These are phyloP conservation scores for Allium fistulosum DNA, from an alignment of 106 monocot genomes.

Conservation along the genomic window DNA sequence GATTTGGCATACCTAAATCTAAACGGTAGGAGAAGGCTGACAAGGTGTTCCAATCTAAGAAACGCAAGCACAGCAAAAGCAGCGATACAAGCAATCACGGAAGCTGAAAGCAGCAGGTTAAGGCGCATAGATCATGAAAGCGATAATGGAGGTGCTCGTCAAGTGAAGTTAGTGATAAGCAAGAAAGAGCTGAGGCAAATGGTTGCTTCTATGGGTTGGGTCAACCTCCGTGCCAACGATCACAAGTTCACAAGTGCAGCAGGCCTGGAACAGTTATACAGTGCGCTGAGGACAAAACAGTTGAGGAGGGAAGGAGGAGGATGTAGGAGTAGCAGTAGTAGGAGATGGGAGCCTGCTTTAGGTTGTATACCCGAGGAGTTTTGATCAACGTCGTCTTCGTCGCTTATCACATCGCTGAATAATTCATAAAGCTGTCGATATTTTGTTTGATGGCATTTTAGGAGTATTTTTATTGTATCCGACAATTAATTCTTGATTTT, in stretches of 20 bases:
- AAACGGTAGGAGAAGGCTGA: not conserved
- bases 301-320: not conserved
- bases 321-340: not conserved
- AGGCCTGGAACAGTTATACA: not conserved
- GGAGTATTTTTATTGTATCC: not conserved
- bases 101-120: not conserved
- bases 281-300: not conserved
- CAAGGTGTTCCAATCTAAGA: constrained; percentile 6
- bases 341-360: not conserved
- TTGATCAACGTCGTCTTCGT: not conserved
- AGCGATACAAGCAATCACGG: not conserved
- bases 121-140: no score
- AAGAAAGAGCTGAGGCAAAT: constrained; percentile 8
- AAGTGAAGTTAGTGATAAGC: not conserved
- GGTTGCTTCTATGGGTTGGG: not conserved
- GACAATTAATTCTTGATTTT: not conserved
- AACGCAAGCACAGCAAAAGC: constrained; percentile 5
- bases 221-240: no score
- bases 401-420: not conserved
- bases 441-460: not conserved
- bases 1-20: no score
- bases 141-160: not conserved
- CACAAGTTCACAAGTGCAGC: not conserved
- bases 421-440: not conserved
- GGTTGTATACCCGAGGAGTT: constrained; percentile 2